Percentiles rank a stretch among this genome's conserved stretches.
Conservation (phyloP, 768 basidiomycete genomes). For the Leccinellum rugosiceps region DNA sequence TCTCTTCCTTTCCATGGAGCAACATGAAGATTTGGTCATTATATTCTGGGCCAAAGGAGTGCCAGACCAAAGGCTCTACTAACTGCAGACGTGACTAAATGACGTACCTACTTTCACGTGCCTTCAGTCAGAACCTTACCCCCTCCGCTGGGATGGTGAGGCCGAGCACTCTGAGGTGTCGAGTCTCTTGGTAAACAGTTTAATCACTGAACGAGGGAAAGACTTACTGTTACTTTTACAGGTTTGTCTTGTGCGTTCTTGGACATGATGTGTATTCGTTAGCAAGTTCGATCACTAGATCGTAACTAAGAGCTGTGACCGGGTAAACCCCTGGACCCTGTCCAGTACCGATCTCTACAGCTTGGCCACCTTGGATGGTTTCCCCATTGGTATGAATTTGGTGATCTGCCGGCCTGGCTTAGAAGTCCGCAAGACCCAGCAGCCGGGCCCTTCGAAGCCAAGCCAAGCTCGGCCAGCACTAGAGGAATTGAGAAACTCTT, state of each 20-base stretch:
- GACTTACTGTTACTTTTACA: too few relatives aligned
- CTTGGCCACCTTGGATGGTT: too few relatives aligned
- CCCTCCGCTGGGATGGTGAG: background rate
- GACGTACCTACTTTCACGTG: background rate
- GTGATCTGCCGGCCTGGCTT: background rate
- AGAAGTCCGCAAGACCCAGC: background rate
- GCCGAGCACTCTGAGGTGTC: background rate
- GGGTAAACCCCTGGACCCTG: too few relatives aligned
- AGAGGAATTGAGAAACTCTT: too few relatives aligned
- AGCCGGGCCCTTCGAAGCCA: background rate
- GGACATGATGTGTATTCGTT: too few relatives aligned
- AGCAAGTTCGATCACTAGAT: too few relatives aligned
- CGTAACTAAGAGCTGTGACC: too few relatives aligned
- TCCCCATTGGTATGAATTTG: too few relatives aligned
- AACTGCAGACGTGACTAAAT: background rate
- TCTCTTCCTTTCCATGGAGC: background rate
- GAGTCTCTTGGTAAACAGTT: background rate
- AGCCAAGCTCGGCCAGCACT: too few relatives aligned
- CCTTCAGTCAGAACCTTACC: background rate
- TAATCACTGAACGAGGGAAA: too few relatives aligned
- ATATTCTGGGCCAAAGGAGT: background rate
- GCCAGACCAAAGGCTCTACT: background rate
- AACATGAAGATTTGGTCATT: constrained; percentile 4
- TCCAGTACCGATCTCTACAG: too few relatives aligned
- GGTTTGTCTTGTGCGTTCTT: too few relatives aligned